Evolutionary conservation across 78 protist genomes (phyloP), one percentile per base, ranked within the genome.

Genomic region (Monocercomonoides exilis): DNA sequence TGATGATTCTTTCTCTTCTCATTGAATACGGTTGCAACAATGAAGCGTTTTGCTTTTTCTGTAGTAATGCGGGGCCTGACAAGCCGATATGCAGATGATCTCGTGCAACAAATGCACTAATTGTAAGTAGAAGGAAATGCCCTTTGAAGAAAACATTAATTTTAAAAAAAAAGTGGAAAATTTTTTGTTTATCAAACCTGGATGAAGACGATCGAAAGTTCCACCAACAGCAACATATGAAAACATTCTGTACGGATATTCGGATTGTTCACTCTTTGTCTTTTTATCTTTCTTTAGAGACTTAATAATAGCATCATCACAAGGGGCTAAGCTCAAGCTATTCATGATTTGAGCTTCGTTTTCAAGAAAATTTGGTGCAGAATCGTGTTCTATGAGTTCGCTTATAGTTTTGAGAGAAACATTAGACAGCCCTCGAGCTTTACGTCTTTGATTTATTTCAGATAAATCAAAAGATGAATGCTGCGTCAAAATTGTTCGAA

Each of bases 121-220:
- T 21, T 29, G 70, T 54, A 29, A 54, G 70, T 29, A 54, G 70
- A 54, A 54, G 38, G 38, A 29, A 29, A 21, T 54, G 70, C 38
- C n/a, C n/a, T n/a, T n/a, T n/a, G n/a, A n/a, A n/a, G n/a, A n/a
- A n/a, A n/a, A n/a, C n/a, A n/a, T n/a, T n/a, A n/a, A n/a, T n/a
- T n/a, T n/a, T n/a, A n/a, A n/a, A n/a, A n/a, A n/a, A n/a, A n/a
- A n/a, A n/a, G n/a, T n/a, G n/a, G n/a, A n/a, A n/a, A n/a, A n/a
- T n/a, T n/a, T n/a, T n/a, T n/a, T n/a, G n/a, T n/a, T n/a, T n/a
- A n/a, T n/a, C n/a, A n/a, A n/a, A n/a, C 70, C 70, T 54, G 70
- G 70, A 54, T 54, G 70, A 54, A 54, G 70, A 54, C 70, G 70
- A 54, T 54, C 70, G 70, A 54, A 54, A 29, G 70, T 54, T 54